phyloP scores from a whole-genome alignment of 2,329 filamentous ascomycete species.

The Celoporthe dispersa region DNA sequence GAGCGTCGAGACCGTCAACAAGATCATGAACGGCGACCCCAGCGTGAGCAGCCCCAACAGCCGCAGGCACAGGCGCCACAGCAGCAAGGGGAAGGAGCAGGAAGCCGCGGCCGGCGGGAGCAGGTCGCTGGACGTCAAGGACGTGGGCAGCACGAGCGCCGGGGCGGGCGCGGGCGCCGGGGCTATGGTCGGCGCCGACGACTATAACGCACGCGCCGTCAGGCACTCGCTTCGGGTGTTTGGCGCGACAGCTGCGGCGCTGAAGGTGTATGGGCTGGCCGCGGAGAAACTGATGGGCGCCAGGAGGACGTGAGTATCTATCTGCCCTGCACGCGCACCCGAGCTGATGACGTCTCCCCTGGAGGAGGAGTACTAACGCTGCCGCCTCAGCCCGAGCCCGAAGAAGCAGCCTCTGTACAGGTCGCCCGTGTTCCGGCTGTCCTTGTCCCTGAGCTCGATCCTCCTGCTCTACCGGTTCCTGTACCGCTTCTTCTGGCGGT shows the following conservation, averaged over 20 bases:
- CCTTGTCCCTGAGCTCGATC: slow-evolving; percentile 81
- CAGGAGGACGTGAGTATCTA: slow-evolving; percentile 48
- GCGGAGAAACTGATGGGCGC: slow-evolving; percentile 51
- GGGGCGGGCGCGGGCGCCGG: slow-evolving; percentile 29
- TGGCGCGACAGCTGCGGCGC: slow-evolving; percentile 61
- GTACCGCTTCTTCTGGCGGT: slow-evolving; percentile 83
- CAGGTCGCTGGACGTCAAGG: slow-evolving; percentile 9
- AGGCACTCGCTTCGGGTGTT: slow-evolving; percentile 75
- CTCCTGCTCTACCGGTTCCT: slow-evolving; percentile 87
- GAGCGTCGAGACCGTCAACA: slow-evolving; percentile 59
- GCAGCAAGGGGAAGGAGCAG: slow-evolving; percentile 36
- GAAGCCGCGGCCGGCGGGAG: slow-evolving; percentile 9
- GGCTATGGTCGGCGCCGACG: slow-evolving; percentile 52
- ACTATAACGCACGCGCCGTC: slow-evolving; percentile 72
- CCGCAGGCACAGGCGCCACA: slow-evolving; percentile 13
- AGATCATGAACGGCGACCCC: slow-evolving; percentile 52
- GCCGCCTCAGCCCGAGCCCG: slow-evolving; percentile 28
- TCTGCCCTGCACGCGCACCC: not conserved
- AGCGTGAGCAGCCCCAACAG: slow-evolving; percentile 3
- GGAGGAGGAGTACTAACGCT: slow-evolving; percentile 34
- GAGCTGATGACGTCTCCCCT: not conserved
- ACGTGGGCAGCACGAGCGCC: slow-evolving; percentile 27
- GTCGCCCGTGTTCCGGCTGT: slow-evolving; percentile 75
- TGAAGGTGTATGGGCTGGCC: slow-evolving; percentile 66
- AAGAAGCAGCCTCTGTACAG: slow-evolving; percentile 61